These are phyloP conservation scores for Botrytis squamosa DNA, from an alignment of 2,329 filamentous ascomycete genomes.

Conservation along the genomic window DNA sequence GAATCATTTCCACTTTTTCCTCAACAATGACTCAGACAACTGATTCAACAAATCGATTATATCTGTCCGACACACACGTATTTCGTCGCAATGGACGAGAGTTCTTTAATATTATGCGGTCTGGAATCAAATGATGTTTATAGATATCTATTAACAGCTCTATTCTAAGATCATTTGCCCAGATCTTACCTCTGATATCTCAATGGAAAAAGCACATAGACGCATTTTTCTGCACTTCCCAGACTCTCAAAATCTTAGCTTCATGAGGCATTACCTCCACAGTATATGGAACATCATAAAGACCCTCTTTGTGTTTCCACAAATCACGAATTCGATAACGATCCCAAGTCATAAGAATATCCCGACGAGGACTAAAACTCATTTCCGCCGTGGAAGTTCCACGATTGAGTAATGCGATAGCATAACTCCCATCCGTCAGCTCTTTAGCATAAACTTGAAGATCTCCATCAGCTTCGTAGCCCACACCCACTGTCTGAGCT, in stretches of 20 bases:
- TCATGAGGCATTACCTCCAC: conserved; percentile 30
- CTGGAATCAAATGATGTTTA: background rate
- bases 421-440: conserved; percentile 29
- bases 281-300: conserved; percentile 30
- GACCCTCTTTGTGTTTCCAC: conserved; percentile 31
- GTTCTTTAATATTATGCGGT: background rate
- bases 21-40: background rate
- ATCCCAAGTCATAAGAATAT: conserved; percentile 27
- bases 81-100: background rate
- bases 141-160: background rate
- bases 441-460: conserved; percentile 29
- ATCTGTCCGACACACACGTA: background rate
- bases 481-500: conserved; percentile 24
- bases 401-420: conserved; percentile 29
- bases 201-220: conserved; percentile 21
- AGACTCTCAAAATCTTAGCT: conserved; percentile 29
- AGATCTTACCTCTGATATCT: no score
- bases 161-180: background rate
- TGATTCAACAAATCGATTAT: no score
- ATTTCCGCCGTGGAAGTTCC: conserved; percentile 28
- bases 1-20: background rate
- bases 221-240: conserved; percentile 19
- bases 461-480: conserved; percentile 18
- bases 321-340: conserved; percentile 28
- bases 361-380: conserved; percentile 27